Evolutionary conservation across 1,284 basidiomycete species (phyloP).

Genomic region (Irpex sp.): DNA sequence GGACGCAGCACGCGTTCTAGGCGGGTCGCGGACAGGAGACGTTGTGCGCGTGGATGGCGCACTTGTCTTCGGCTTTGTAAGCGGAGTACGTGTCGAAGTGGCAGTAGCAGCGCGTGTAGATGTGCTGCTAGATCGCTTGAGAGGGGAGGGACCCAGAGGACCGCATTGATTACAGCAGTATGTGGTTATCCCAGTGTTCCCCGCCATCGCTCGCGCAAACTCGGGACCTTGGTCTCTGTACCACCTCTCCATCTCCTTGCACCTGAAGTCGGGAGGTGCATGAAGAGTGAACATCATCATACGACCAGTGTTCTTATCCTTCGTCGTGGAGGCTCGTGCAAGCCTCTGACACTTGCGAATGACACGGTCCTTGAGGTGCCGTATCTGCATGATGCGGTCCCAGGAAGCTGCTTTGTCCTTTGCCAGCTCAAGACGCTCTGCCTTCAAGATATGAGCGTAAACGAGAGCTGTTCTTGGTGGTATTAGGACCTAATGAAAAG

Average conservation of each 20-base stretch:
- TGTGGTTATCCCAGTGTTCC: slow-evolving; percentile 4
- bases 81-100: background rate
- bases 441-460: slow-evolving; percentile 60
- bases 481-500: slow-evolving; percentile 48
- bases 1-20: background rate
- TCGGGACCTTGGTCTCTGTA: slow-evolving; percentile 40
- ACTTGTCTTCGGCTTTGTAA: background rate
- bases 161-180: slow-evolving; percentile 26
- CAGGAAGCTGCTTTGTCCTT: slow-evolving; percentile 53
- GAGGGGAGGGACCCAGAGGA: slow-evolving; percentile 5
- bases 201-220: slow-evolving; percentile 2
- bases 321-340: slow-evolving; percentile 33
- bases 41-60: background rate
- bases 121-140: slow-evolving; percentile 5
- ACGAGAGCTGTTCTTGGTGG: slow-evolving; percentile 69
- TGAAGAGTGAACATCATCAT: slow-evolving; percentile 58
- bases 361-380: slow-evolving; percentile 75
- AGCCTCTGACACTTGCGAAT: slow-evolving; percentile 70
- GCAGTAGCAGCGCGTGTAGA: slow-evolving; percentile 3
- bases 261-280: slow-evolving; percentile 65
- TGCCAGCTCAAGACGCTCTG: slow-evolving; percentile 55
- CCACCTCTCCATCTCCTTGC: slow-evolving; percentile 78
- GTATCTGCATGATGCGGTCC: slow-evolving; percentile 66
- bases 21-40: background rate
- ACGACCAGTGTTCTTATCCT: slow-evolving; percentile 33